Base-by-base conservation (phyloP, 805 yeast genomes). In the Candida arabinofermentans region DNA sequence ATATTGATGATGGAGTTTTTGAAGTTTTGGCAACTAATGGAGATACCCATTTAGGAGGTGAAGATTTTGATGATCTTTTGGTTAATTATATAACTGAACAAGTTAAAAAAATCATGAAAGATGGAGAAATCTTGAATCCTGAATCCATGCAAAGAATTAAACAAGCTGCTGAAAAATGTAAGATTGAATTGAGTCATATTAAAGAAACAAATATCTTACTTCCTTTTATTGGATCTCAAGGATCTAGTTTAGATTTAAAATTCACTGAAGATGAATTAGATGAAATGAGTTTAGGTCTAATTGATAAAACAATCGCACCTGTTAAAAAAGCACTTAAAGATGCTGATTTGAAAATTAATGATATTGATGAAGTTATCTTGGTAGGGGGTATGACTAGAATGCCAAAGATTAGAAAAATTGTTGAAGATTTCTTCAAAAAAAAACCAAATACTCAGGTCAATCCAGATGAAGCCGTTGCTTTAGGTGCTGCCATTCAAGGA, bases 401-500 rank as follows among this genome's bases (percentile, higher is more conserved):
- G 95, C 95, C 95, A 58, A 85, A 84, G 78, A 90, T 86, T 54
- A 67, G 81, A 46, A 83, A 77, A 58, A 79, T 85, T 49, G 95
- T 86, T 58, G 81, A 79, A 70, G 62, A 75, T 40, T 75, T 86
- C 58, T 89, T 89, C 70, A 83, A 82, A 61, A 83, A 76, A 67
- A 86, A 81, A 55, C 95, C 96, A 55, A 84, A 86, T 61, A 88
- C 85, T 73, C 81, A 91, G 41, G 96, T 89, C 57, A 89, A 89
- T 80, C 97, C 97, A 37, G 95, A 86, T 62, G 95, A 86, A 74
- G 95, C 95, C 36, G 95, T 86, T 47, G 93, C 95, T 54, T 81
- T 89, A 69, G 97, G 97, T 71, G 97, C 97, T 51, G 96, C 96
- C 44, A 90, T 89, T 57, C 97, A 89, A 74, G 97, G 96, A 70